A percentile compares a stretch with the other conserved stretches of the same genome.
Conservation (phyloP, 306 rosid species). For the Calophaca sinica region DNA sequence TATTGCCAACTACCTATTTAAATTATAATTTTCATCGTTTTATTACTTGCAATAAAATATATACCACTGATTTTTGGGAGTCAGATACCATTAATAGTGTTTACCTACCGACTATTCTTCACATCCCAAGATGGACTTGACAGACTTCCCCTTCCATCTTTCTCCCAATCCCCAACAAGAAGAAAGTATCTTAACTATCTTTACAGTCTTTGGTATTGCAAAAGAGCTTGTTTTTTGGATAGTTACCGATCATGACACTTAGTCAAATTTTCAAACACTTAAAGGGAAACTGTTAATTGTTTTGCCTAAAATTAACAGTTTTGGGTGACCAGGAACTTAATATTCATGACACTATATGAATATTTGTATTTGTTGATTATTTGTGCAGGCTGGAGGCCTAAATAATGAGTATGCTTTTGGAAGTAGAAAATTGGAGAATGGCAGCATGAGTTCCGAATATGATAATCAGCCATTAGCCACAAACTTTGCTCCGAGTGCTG, state of each 20-base stretch:
- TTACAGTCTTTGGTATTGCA: not conserved
- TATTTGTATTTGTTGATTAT: conserved; percentile 35
- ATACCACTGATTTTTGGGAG: conserved; percentile 4
- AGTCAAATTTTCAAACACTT: conserved; percentile 23
- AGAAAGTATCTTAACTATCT: conserved; percentile 4
- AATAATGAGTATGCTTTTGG: conserved; percentile 75
- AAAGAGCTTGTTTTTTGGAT: conserved; percentile 8
- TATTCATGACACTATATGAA: conserved; percentile 35
- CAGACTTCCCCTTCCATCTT: conserved; percentile 23
- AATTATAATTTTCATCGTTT: conserved; percentile 13
- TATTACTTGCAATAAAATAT: conserved; percentile 19
- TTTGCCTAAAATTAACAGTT: conserved; percentile 36
- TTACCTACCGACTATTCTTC: conserved; percentile 15
- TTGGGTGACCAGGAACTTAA: conserved; percentile 37
- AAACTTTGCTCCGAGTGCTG: conserved; percentile 57
- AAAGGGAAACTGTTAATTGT: conserved; percentile 28
- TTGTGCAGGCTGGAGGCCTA: conserved; percentile 67
- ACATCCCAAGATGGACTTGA: conserved; percentile 35
- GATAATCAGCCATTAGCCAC: conserved; percentile 68
- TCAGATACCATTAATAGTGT: conserved; percentile 24
- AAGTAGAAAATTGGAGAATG: conserved; percentile 79
- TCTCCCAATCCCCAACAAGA: not conserved
- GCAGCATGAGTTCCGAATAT: conserved; percentile 69
- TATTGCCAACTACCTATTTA: conserved; percentile 12
- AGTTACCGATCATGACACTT: conserved; percentile 7